Conservation (phyloP, 352 stramenopile species). For the Halophytophthora polymorphica region DNA sequence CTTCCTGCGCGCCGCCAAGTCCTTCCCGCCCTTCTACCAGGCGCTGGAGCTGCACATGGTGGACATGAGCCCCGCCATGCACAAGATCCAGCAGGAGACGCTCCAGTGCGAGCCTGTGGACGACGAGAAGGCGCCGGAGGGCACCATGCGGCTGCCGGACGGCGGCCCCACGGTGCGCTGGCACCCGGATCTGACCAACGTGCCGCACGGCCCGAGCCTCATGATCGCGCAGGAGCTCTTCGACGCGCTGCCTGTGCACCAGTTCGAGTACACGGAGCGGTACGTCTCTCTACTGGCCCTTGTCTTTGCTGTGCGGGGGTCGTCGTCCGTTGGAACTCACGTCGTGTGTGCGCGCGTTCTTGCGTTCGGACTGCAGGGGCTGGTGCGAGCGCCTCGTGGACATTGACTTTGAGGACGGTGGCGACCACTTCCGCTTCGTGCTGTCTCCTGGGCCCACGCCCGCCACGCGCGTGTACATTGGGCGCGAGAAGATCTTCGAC, state of each 20-base stretch:
- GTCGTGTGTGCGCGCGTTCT: neutral
- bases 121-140: constrained; percentile 20
- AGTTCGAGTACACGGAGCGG: constrained; percentile 93
- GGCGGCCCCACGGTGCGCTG: constrained; percentile 64
- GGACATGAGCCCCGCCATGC: constrained; percentile 88
- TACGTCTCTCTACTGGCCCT: constrained; percentile 14
- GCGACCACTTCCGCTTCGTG: constrained; percentile 92
- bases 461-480: constrained; percentile 88
- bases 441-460: constrained; percentile 90
- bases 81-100: constrained; percentile 87
- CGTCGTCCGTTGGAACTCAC: neutral
- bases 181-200: constrained; percentile 84
- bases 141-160: constrained; percentile 50
- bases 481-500: constrained; percentile 77
- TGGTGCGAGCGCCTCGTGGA: constrained; percentile 95
- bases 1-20: constrained; percentile 87
- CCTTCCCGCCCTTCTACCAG: constrained; percentile 87
- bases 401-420: constrained; percentile 75
- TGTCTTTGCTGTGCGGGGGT: neutral
- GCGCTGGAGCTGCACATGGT: constrained; percentile 89
- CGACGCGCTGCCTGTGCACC: constrained; percentile 93
- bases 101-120: constrained; percentile 53
- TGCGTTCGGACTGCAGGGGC: constrained; percentile 33
- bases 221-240: constrained; percentile 94
- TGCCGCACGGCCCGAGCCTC: constrained; percentile 78